Base-by-base conservation (phyloP, 306 rosid genomes). In the Acacia melanoxylon region DNA sequence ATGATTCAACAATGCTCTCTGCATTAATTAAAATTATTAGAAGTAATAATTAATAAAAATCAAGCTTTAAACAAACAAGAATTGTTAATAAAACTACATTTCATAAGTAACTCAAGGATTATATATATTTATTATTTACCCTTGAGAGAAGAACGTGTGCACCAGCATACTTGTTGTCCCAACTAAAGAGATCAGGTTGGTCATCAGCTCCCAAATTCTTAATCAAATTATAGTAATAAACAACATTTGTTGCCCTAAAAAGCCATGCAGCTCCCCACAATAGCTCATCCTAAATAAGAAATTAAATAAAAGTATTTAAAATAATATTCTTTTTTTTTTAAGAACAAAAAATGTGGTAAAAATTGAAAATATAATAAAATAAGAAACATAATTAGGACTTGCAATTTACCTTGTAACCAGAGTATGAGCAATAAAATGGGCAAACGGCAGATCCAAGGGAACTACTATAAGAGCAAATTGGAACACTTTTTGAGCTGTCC, bases 211-310 rank as follows among this genome's bases (percentile, higher is more conserved):
- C 97, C 67, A 93, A 80, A 2, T 90, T 82, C 85, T 86, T 89
- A 67, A 92, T 75, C 77, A 95, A 83, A 49, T 89, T 91, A 42
- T 80, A 88, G 79, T 95, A 95, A 77, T 72, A 78, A 45, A 83
- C 86, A 25, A 78, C 89, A 67, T 95, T 93, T 71, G 97, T 95
- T 81, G 99, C 99, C 82, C 90, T 87, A 69, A 90, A 81, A 56
- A 95, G 94, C 97, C 99, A 95, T 35, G 99, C 87, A 80, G 94
- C 98, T 75, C 97, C 99, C 99, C 99, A 93, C 74, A 95, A 66
- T 48, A 93, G 86, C 78, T 95, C 99, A 81, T 95, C 99, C 99
- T 95, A 52, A 52, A 77, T 59, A 13, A 13, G 0, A 6, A 14
- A 10, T 31, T 31, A 27, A 3, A 7, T 5, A 65, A 31, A 29